phyloP scores from a whole-genome alignment of 192 early-diverging fungal species.

The Coemansia sp. region DNA sequence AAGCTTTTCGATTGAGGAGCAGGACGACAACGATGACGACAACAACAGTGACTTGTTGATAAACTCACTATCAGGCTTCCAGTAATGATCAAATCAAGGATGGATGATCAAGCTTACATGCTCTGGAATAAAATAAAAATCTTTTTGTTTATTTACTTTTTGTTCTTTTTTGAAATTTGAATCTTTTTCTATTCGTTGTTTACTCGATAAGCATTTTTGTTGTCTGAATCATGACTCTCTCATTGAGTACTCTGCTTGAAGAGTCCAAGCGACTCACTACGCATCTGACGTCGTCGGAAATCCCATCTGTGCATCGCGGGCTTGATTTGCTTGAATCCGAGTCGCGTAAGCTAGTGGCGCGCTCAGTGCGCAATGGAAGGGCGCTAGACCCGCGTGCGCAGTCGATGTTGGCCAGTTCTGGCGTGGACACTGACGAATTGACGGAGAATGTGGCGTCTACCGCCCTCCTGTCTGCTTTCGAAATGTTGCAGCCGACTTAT shows the following conservation, averaged over 20 bases:
- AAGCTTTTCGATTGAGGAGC: conserved; percentile 3
- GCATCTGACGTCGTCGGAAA: conserved; percentile 65
- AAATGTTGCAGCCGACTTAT: conserved; percentile 67
- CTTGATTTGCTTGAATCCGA: conserved; percentile 88
- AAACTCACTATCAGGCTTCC: background rate
- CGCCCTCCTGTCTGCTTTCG: conserved; percentile 71
- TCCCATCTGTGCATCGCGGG: conserved; percentile 80
- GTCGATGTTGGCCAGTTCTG: conserved; percentile 75
- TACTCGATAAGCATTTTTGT: background rate
- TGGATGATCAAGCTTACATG: background rate
- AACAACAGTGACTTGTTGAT: background rate
- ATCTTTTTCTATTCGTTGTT: conserved; percentile 5
- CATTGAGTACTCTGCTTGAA: conserved; percentile 63
- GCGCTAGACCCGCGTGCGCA: conserved; percentile 56
- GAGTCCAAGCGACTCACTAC: conserved; percentile 74
- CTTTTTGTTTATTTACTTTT: conserved; percentile 9
- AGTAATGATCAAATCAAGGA: background rate
- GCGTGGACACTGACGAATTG: conserved; percentile 76
- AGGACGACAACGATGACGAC: background rate
- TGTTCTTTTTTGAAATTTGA: background rate
- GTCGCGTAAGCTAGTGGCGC: conserved; percentile 70
- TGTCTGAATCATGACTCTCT: conserved; percentile 15
- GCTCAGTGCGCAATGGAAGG: conserved; percentile 39
- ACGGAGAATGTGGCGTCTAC: conserved; percentile 63
- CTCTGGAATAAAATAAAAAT: background rate